phyloP scores from a whole-genome alignment of 257 asterid genomes.

The Vinca minor region DNA sequence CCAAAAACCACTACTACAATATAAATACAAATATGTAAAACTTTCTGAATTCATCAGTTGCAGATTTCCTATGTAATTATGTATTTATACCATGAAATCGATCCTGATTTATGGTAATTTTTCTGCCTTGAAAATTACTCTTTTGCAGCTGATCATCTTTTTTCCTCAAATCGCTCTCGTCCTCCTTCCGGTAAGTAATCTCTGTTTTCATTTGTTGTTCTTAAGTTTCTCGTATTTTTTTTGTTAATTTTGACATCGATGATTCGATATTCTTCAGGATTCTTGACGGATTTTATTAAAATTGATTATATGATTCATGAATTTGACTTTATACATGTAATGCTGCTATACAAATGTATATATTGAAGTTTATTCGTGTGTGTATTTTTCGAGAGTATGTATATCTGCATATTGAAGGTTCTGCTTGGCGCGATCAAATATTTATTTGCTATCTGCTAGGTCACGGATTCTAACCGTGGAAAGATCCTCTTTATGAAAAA shows the following conservation, averaged over 20 bases:
- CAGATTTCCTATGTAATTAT: not conserved
- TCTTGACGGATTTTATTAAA: not conserved
- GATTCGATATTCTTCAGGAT: not conserved
- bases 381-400: not conserved
- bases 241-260: not conserved
- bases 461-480: too few relatives aligned
- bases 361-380: not conserved
- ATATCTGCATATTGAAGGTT: too few relatives aligned
- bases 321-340: not conserved
- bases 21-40: not conserved
- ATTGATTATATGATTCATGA: not conserved
- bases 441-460: too few relatives aligned
- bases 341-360: not conserved
- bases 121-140: not conserved
- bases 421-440: too few relatives aligned
- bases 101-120: not conserved
- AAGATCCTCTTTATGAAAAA: too few relatives aligned
- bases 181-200: constrained; percentile 1
- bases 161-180: constrained; percentile 10
- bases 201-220: not conserved
- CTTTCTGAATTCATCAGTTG: not conserved
- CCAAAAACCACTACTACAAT: constrained; percentile 6
- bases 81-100: not conserved
- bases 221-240: not conserved
- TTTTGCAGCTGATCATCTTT: constrained; percentile 12